Evolutionary conservation across 2,329 filamentous ascomycete genomes (phyloP), one percentile per base, ranked within the genome.

Genomic region (Fusarium transvaalense): DNA sequence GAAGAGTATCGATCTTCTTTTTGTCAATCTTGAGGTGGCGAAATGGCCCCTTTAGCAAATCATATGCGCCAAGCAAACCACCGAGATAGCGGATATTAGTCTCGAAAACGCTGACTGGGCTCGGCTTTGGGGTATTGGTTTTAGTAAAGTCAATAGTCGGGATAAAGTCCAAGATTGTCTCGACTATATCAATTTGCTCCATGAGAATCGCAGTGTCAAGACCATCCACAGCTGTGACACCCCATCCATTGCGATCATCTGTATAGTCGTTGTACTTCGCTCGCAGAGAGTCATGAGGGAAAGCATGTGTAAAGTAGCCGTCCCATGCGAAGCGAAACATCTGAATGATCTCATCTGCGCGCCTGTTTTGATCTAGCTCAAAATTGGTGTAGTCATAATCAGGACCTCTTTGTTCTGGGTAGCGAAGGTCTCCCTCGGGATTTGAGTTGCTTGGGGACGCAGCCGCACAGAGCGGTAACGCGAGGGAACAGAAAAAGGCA

Each of bases 1-100:
- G 88, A 2, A 87, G 76, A 71, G 86, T 83, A 25, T 80, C 65
- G 0, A 84, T 83, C 69, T 87, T 87, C 12, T 74, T 65, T 41
- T 85, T 76, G 6, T 87, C 77, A 10, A 78, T 72, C 6, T 74
- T 64, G 23, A 64, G 61, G 17, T 64, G 61, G 6, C 23, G 25
- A 21, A 64, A 63, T 0, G 52, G 61, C 39, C 84, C 80, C 10
- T 77, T 75, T 64, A 82, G 84, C 37, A 87, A 76, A 56, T 86
- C 84, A 60, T 85, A 84, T 0, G 84, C 84, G 4, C 82, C 76
- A 14, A 87, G 69, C 7, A 87, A 76, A 1, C 85, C 84, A n/a
- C 85, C 85, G 0, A 87, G 76, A 66, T 85, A 84, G 4, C 85
- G 80, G 60, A 87, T 86, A 6, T 82, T 88, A 0, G 85, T 88